phyloP scores from a whole-genome alignment of 139 green algal genomes.

The Trebouxia sp. region DNA sequence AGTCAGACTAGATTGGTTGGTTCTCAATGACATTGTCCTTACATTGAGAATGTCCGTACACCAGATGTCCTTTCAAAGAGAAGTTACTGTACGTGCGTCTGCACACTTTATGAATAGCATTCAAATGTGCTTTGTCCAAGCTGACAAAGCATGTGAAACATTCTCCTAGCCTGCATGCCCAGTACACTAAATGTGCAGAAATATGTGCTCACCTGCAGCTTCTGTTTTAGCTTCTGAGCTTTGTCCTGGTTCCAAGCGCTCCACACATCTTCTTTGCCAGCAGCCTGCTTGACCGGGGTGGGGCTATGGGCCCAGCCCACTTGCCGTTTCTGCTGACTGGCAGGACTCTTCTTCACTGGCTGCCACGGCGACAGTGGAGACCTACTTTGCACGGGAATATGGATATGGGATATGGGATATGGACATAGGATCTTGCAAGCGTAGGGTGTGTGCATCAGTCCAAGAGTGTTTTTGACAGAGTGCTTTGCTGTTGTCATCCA shows the following conservation, averaged over 20 bases:
- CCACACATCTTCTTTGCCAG: background rate
- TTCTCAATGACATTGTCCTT: too few relatives aligned
- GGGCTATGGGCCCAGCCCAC: background rate
- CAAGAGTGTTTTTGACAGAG: background rate
- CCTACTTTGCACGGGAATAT: background rate
- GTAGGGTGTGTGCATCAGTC: too few relatives aligned
- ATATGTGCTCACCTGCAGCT: background rate
- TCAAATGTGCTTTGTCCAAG: too few relatives aligned
- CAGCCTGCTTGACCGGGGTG: background rate
- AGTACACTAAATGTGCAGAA: background rate
- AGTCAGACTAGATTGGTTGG: too few relatives aligned
- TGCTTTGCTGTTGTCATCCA: background rate
- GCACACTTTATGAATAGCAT: too few relatives aligned
- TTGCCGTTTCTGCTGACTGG: background rate
- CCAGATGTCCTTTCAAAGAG: too few relatives aligned
- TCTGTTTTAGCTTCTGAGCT: slow-evolving; percentile 2
- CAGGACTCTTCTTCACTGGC: slow-evolving; percentile 19
- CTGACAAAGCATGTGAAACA: background rate
- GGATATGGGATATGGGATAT: background rate
- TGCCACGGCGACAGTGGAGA: background rate
- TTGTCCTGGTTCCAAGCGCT: background rate
- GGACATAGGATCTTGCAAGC: too few relatives aligned
- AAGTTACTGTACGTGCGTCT: too few relatives aligned
- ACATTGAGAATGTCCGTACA: too few relatives aligned
- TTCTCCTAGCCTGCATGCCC: background rate